Base-by-base conservation (phyloP, 345 rosid species). In the Salix koriyanagi region DNA sequence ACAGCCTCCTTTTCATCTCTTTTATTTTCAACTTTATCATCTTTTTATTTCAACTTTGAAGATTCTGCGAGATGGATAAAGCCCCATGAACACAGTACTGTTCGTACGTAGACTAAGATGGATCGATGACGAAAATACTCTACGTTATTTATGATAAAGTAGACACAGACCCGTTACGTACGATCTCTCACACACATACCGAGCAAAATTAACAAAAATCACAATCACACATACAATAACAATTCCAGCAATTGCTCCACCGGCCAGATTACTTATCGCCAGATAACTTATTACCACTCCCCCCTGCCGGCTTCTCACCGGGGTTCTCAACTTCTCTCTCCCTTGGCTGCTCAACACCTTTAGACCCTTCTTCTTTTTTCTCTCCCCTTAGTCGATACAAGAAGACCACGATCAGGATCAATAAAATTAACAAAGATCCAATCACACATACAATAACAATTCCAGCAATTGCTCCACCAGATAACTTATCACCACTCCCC, bases 321-420 rank as follows among this genome's bases (percentile, higher is more conserved):
- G 83, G 73, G 52, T 69, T 83, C 34, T 68, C 83, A 18, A 36
- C 75, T 54, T 73, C 83, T 4, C 65, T 50, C 21, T 7, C 67
- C 80, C 65, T 75, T 65, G 28, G 77, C 19, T 7, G 76, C 48
- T 23, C 80, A 74, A 50, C 32, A 19, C 67, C 73, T 73, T 48
- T 74, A 62, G 61, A 34, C n/a, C 19, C 67, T 37, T 61, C 80
- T 32, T 52, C 36, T 34, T 34, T 65, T 66, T 44, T 60, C 34
- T 56, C 76, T 62, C 71, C 74, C 82, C 75, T 77, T 78, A 68
- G 72, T 64, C 74, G 76, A 75, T 84, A 84, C 72, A 86, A 71
- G 76, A 75, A 39, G 68, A 86, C 65, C 79, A 82, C 50, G 41
- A 84, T 48, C 70, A 86, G 5, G 36, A 34, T 34, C 36, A 34